These are phyloP conservation scores for Phialophora tarda DNA, from an alignment of 2,329 filamentous ascomycete genomes.

Conservation along the genomic window DNA sequence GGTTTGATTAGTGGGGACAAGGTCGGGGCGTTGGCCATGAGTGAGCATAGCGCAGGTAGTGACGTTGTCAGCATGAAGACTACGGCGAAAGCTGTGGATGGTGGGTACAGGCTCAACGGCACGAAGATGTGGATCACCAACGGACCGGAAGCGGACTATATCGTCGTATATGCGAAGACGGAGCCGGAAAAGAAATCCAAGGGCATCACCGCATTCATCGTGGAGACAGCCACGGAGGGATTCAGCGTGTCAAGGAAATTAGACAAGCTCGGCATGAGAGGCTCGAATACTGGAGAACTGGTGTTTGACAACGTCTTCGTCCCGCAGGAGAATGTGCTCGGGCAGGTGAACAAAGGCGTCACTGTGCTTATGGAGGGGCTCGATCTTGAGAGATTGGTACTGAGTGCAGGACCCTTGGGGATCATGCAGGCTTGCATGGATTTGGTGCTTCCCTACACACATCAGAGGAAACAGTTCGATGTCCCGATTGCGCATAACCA, in stretches of 20 bases:
- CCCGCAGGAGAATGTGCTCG: conserved; percentile 79
- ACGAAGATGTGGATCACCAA: conserved; percentile 99
- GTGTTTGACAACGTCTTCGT: conserved; percentile 92
- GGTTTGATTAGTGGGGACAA: conserved; percentile 78
- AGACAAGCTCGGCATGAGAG: conserved; percentile 98
- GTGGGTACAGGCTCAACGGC: conserved; percentile 83
- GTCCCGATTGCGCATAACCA: conserved; percentile 88
- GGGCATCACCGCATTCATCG: conserved; percentile 93
- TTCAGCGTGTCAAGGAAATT: conserved; percentile 90
- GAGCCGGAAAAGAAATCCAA: conserved; percentile 78
- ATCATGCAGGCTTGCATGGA: conserved; percentile 94
- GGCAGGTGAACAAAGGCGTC: conserved; percentile 79
- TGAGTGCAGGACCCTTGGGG: conserved; percentile 87
- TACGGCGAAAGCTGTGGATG: conserved; percentile 77
- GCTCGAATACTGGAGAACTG: conserved; percentile 93
- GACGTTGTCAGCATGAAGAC: conserved; percentile 97
- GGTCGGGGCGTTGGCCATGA: conserved; percentile 92
- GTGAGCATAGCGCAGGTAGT: conserved; percentile 84
- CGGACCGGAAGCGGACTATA: conserved; percentile 86
- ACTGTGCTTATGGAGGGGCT: conserved; percentile 94
- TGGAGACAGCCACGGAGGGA: conserved; percentile 71
- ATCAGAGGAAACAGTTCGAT: conserved; percentile 87
- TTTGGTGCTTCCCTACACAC: conserved; percentile 83
- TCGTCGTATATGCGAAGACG: conserved; percentile 98
- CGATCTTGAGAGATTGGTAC: conserved; percentile 89